Conservation (phyloP, 2,329 filamentous ascomycete genomes). For the Thielaviopsis populi region DNA sequence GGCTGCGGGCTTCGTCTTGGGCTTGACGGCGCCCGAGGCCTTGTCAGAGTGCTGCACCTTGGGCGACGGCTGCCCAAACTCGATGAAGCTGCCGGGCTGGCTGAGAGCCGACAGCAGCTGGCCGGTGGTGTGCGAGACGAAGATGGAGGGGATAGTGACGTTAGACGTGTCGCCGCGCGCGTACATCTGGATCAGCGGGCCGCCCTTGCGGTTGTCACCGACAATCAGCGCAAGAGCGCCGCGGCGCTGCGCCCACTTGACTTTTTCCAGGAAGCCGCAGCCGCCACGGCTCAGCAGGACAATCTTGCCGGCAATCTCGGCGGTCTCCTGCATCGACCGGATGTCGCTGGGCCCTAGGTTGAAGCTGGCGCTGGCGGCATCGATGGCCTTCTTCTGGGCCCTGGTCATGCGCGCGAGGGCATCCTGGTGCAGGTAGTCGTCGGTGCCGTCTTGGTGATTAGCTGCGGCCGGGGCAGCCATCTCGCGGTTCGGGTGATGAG, state of each 20-base stretch:
- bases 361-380: conserved; percentile 25
- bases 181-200: conserved; percentile 91
- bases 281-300: conserved; percentile 83
- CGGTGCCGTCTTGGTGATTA: conserved; percentile 54
- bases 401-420: conserved; percentile 23
- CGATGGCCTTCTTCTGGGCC: conserved; percentile 24
- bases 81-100: conserved; percentile 50
- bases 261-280: conserved; percentile 92
- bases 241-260: conserved; percentile 87
- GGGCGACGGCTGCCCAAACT: conserved; percentile 42
- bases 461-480: neutral
- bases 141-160: conserved; percentile 82
- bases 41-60: conserved; percentile 38
- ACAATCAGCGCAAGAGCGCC: conserved; percentile 85
- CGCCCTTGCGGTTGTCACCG: conserved; percentile 80
- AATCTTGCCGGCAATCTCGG: conserved; percentile 86
- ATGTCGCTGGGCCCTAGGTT: conserved; percentile 61
- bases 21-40: conserved; percentile 17
- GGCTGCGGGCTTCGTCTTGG: conserved; percentile 19
- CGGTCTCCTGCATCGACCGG: conserved; percentile 76
- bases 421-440: conserved; percentile 61
- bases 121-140: conserved; percentile 88
- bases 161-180: conserved; percentile 94
- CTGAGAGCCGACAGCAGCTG: conserved; percentile 81
- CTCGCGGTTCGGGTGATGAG: neutral